phyloP scores from a whole-genome alignment of 108 stramenopile species.

The Phaeodactylum tricornutum region DNA sequence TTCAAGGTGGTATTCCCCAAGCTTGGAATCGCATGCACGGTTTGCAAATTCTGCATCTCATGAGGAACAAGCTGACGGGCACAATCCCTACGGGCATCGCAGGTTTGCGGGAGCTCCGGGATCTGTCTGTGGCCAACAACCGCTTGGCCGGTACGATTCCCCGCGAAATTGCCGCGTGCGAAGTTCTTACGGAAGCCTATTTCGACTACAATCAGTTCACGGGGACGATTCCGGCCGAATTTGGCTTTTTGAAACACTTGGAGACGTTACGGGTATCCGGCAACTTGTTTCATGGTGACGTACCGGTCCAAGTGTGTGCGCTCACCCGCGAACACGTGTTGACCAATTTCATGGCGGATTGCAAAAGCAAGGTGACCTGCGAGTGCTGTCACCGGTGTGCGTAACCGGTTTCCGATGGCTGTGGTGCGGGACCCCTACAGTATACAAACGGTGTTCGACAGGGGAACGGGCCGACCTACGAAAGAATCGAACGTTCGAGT shows the following conservation, averaged over 20 bases:
- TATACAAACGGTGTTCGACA: too few species aligned
- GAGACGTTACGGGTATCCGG: slow-evolving; percentile 6
- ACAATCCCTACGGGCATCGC: slow-evolving; percentile 34
- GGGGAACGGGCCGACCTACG: too few species aligned
- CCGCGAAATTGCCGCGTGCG: slow-evolving; percentile 16
- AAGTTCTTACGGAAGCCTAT: slow-evolving; percentile 6
- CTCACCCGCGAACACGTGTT: background rate
- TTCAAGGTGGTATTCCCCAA: slow-evolving; percentile 23
- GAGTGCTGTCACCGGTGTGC: too few species aligned
- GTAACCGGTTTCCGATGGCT: too few species aligned
- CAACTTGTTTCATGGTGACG: slow-evolving; percentile 10
- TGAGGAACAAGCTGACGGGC: slow-evolving; percentile 38
- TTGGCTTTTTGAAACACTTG: slow-evolving; percentile 6
- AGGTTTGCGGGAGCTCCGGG: slow-evolving; percentile 20
- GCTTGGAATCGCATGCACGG: slow-evolving; percentile 7
- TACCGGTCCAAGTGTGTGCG: slow-evolving; percentile 9
- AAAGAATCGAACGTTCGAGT: too few species aligned
- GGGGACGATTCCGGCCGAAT: slow-evolving; percentile 12
- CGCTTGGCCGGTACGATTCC: slow-evolving; percentile 25
- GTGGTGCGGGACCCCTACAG: too few species aligned
- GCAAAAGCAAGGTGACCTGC: too few species aligned
- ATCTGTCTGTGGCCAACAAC: slow-evolving; percentile 38
- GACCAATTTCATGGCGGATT: background rate
- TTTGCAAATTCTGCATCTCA: slow-evolving; percentile 52
- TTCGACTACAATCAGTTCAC: slow-evolving; percentile 18